These are phyloP conservation scores for Cladosporium colombiae DNA, from an alignment of 2,329 filamentous ascomycete genomes.

Conservation along the genomic window DNA sequence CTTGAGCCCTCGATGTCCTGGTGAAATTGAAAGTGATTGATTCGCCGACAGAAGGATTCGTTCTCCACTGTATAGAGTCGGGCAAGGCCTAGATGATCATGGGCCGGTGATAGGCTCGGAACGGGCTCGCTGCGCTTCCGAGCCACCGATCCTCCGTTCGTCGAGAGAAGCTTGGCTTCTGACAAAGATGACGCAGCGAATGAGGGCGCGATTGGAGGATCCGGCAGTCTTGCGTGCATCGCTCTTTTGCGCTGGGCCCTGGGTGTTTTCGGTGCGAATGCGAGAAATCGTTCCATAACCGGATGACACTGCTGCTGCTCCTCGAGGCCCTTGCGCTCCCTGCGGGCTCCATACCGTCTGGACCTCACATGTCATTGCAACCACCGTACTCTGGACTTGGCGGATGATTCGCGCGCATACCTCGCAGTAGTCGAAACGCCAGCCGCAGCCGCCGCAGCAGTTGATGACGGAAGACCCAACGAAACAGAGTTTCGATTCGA, in stretches of 20 bases:
- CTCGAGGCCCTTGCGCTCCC: neutral
- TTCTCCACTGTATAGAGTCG: neutral
- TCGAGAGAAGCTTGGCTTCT: neutral
- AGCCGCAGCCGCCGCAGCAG: neutral
- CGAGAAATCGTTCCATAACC: conserved; percentile 1
- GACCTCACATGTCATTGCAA: neutral
- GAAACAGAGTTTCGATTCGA: neutral
- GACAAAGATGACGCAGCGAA: conserved; percentile 17
- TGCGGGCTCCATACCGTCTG: neutral
- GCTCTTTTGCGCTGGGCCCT: conserved; percentile 6
- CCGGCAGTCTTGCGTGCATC: neutral
- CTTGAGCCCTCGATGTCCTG: neutral
- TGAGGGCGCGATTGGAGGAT: conserved; percentile 7
- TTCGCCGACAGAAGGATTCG: neutral
- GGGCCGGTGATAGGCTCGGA: neutral
- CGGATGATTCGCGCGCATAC: neutral
- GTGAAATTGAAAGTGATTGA: neutral
- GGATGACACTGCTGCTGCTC: neutral
- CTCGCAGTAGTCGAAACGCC: neutral
- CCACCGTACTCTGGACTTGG: neutral
- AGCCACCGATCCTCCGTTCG: neutral
- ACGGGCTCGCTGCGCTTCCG: neutral
- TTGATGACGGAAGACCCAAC: neutral
- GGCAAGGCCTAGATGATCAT: neutral
- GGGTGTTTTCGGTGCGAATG: conserved; percentile 11